Base-by-base conservation (phyloP, 176 grass and related monocot species). In the Typha latifolia region DNA sequence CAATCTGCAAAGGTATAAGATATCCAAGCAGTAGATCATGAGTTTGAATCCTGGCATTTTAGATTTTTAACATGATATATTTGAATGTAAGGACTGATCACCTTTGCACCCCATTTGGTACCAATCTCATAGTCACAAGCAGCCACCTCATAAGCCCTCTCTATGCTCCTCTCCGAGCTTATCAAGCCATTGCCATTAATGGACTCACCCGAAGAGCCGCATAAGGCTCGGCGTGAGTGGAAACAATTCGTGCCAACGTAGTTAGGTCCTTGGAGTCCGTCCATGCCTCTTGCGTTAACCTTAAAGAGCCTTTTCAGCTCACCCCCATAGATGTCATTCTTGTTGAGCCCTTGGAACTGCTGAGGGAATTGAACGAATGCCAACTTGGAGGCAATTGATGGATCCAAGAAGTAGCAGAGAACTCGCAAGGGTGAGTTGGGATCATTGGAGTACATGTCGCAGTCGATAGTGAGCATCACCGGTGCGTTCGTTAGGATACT, bases 311-410 rank as follows among this genome's bases (percentile, higher is more conserved):
- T 66, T 59, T 63, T 79, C 0, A 71, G 10, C 48, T 62, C 56
- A 15, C 64, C 29, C 20, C 64, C 71, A 14, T 79, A 84, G 21
- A 79, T 79, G 59, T 84, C 82, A 14, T 49, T 32, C 15, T 69
- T 27, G 50, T 79, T 75, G 32, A 84, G 71, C 49, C 76, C 81
- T 16, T 66, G 49, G 63, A 79, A 84, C 24, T 55, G 61, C 26
- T 84, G 82, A 9, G 82, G 82, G 71, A 84, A 84, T 47, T 84
- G 82, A 22, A 84, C 82, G 26, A 16, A 84, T 23, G 82, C 64
- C 0, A 84, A 70, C 15, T 79, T 49, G 14, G 27, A 3, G 14
- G 76, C 49, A 26, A 69, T 59, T 29, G 55, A 18, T 0, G 59
- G 64, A 32, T 84, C 82, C 12, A 84, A 48, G 16, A 84, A 74